Percentiles rank a stretch among this genome's conserved stretches.
phyloP scores from a whole-genome alignment of 2,329 filamentous ascomycete species.

The Xylariaceae sp. region DNA sequence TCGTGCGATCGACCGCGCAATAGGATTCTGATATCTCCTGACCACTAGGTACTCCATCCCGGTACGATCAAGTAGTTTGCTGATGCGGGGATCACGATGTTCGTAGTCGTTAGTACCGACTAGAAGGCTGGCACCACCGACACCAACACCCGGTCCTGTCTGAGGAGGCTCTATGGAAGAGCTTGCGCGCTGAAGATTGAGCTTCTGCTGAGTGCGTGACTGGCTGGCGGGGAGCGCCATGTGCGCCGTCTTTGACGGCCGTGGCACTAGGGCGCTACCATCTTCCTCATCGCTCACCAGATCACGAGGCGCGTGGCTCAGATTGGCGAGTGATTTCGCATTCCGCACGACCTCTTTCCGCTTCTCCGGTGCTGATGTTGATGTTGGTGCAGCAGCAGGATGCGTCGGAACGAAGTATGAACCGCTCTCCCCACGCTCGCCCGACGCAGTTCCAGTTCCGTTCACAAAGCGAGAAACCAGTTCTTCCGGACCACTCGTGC shows the following conservation, averaged over 20 bases:
- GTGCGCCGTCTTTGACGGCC: constrained; percentile 37
- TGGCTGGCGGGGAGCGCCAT: constrained; percentile 46
- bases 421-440: constrained; percentile 42
- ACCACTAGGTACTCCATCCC: constrained; percentile 71
- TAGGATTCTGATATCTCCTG: constrained; percentile 64
- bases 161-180: constrained; percentile 64
- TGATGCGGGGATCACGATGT: constrained; percentile 56
- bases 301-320: constrained; percentile 29
- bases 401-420: constrained; percentile 45
- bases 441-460: constrained; percentile 45
- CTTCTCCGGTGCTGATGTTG: constrained; percentile 12
- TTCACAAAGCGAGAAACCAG: constrained; percentile 58
- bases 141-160: constrained; percentile 36
- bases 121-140: constrained; percentile 42
- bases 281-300: constrained; percentile 36
- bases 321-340: constrained; percentile 40
- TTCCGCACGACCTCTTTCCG: constrained; percentile 36
- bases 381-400: constrained; percentile 2
- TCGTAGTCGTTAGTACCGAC: constrained; percentile 53
- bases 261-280: constrained; percentile 44
- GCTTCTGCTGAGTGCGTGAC: constrained; percentile 68
- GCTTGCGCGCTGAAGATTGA: constrained; percentile 68
- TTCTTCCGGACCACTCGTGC: constrained; percentile 40
- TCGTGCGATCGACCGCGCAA: constrained; percentile 56
- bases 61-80: constrained; percentile 62